Conservation (phyloP, 805 yeast species). For the Spencermartinsiella europaea region DNA sequence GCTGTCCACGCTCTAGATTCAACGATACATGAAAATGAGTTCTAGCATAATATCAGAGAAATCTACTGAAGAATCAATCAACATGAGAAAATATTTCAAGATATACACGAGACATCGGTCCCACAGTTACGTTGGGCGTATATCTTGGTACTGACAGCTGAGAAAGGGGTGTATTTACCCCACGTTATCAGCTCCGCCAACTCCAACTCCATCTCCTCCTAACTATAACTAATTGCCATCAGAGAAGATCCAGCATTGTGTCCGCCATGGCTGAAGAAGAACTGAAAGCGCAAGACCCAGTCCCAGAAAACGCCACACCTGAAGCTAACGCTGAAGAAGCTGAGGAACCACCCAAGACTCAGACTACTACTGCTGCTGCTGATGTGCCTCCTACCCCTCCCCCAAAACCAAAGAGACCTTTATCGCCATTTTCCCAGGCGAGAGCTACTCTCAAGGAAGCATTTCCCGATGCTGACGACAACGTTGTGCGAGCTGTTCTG, state of each 20-base stretch:
- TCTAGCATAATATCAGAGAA: slow-evolving; percentile 40
- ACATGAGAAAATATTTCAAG: too few species aligned
- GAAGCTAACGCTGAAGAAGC: slow-evolving; percentile 6
- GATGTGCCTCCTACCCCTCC: slow-evolving; percentile 34
- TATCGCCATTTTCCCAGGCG: slow-evolving; percentile 51
- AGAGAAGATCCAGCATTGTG: too few species aligned
- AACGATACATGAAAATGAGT: slow-evolving; percentile 33
- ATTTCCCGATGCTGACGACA: slow-evolving; percentile 72
- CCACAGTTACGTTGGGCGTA: too few species aligned
- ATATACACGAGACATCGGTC: too few species aligned
- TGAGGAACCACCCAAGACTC: slow-evolving; percentile 8
- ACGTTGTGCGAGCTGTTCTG: slow-evolving; percentile 67
- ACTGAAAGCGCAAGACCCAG: slow-evolving; percentile 8
- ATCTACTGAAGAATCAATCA: slow-evolving; percentile 24
- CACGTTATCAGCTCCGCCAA: too few species aligned
- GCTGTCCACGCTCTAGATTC: slow-evolving; percentile 46
- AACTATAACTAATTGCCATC: too few species aligned
- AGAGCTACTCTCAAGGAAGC: slow-evolving; percentile 70
- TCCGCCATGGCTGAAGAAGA: slow-evolving; percentile 7
- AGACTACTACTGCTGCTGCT: slow-evolving; percentile 7
- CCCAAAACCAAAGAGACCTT: slow-evolving; percentile 54
- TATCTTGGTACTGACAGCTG: too few species aligned
- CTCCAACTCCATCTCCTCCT: too few species aligned
- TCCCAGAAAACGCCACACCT: slow-evolving; percentile 6
- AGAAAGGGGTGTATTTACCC: too few species aligned